Evolutionary conservation across 1,139 yeast species (phyloP).

Genomic region (Yarrowia galli): DNA sequence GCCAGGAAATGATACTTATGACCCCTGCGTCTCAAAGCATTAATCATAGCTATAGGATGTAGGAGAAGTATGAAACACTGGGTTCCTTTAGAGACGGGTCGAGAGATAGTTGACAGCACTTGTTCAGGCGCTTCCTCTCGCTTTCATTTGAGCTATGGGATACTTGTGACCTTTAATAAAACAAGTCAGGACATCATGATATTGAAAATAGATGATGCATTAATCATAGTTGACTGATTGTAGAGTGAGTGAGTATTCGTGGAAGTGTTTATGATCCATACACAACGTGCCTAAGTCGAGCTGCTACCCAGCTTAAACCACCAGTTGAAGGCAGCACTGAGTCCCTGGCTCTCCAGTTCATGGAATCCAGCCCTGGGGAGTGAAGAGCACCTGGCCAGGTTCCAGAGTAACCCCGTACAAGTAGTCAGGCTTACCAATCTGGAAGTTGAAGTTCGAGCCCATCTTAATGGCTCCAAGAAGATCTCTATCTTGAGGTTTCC

Average conservation of each 20-base stretch:
- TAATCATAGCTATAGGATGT: too few species aligned
- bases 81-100: too few species aligned
- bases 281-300: not conserved
- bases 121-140: too few species aligned
- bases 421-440: slow-evolving; percentile 17
- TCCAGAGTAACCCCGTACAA: slow-evolving; percentile 15
- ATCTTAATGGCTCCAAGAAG: not conserved
- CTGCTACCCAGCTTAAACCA: slow-evolving; percentile 13
- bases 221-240: not conserved
- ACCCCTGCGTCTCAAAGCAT: too few species aligned
- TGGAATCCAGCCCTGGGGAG: slow-evolving; percentile 38
- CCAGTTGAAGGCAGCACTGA: slow-evolving; percentile 33
- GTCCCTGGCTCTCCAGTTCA: slow-evolving; percentile 42
- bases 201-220: slow-evolving; percentile 11
- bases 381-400: slow-evolving; percentile 27
- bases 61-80: too few species aligned
- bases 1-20: too few species aligned
- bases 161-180: too few species aligned
- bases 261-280: not conserved
- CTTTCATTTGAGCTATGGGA: too few species aligned
- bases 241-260: too few species aligned
- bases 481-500: slow-evolving; percentile 24
- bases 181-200: too few species aligned
- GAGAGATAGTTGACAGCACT: too few species aligned
- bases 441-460: slow-evolving; percentile 32